phyloP scores from a whole-genome alignment of 331 rosid species.

The Malus hybrid region DNA sequence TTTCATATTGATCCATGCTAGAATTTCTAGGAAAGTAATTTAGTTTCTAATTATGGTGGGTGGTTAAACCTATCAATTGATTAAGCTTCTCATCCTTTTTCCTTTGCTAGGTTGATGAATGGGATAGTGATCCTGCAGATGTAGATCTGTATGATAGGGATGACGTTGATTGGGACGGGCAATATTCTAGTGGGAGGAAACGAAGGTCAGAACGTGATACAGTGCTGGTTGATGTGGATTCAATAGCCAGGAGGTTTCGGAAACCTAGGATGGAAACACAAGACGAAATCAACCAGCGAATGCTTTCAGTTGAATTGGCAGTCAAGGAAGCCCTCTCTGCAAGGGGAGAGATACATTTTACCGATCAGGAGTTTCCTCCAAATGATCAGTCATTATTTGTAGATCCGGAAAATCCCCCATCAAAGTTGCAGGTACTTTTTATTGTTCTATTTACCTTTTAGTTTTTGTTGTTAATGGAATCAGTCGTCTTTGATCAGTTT shows the following conservation, averaged over 20 bases:
- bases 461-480: background rate
- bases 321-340: constrained; percentile 94
- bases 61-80: constrained; percentile 13
- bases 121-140: constrained; percentile 99
- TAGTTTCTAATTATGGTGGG: background rate
- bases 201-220: constrained; percentile 92
- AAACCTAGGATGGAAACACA: constrained; percentile 90
- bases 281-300: constrained; percentile 83
- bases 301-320: constrained; percentile 94
- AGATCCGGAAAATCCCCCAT: constrained; percentile 76
- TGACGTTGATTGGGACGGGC: constrained; percentile 99
- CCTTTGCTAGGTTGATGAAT: constrained; percentile 67
- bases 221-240: constrained; percentile 74
- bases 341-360: constrained; percentile 70
- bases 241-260: constrained; percentile 84
- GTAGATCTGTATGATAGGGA: constrained; percentile 95
- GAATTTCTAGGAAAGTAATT: background rate
- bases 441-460: background rate
- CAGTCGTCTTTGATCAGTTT: background rate
- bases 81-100: background rate
- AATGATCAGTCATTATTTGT: constrained; percentile 72
- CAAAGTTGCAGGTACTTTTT: constrained; percentile 61
- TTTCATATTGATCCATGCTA: background rate
- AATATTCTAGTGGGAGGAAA: constrained; percentile 97
- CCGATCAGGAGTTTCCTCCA: constrained; percentile 99